A percentile compares a stretch with the other conserved stretches of the same genome.
Evolutionary conservation across 2,329 filamentous ascomycete species (phyloP).

Genomic region (Monilinia vaccinii-corymbosi): DNA sequence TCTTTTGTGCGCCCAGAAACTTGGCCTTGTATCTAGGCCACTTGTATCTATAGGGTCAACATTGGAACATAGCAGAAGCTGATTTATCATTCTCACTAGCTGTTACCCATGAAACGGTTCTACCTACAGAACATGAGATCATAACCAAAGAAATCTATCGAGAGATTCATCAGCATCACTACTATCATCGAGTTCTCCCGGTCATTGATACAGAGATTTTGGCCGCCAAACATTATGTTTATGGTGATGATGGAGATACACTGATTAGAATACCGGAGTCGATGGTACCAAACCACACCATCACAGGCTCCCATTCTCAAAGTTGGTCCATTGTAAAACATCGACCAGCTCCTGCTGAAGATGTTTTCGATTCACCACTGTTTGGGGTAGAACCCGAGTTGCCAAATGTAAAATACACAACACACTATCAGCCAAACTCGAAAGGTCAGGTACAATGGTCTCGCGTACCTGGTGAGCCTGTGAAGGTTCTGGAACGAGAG

Average conservation of each 20-base stretch:
- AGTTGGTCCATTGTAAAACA: constrained; percentile 13
- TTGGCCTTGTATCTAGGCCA: constrained; percentile 14
- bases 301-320: constrained; percentile 4
- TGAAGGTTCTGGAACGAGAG: constrained; percentile 21
- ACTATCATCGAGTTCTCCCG: constrained; percentile 43
- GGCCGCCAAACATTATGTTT: constrained; percentile 39
- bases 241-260: constrained; percentile 31
- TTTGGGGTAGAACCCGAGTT: not conserved
- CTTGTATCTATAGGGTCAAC: not conserved
- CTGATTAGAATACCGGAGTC: constrained; percentile 38
- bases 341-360: not conserved
- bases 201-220: constrained; percentile 44
- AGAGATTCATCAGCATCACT: constrained; percentile 45
- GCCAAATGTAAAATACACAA: not conserved
- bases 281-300: constrained; percentile 30
- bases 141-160: constrained; percentile 39
- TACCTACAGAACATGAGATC: constrained; percentile 36
- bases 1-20: constrained; percentile 15
- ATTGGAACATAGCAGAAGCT: constrained; percentile 11
- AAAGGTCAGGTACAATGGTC: not conserved
- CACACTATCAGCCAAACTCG: not conserved
- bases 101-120: constrained; percentile 41
- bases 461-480: constrained; percentile 13
- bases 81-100: constrained; percentile 29
- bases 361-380: not conserved